A percentile compares a stretch with the other conserved stretches of the same genome.
Conservation (phyloP, 2,329 filamentous ascomycete genomes). For the Sarocladium strictum region DNA sequence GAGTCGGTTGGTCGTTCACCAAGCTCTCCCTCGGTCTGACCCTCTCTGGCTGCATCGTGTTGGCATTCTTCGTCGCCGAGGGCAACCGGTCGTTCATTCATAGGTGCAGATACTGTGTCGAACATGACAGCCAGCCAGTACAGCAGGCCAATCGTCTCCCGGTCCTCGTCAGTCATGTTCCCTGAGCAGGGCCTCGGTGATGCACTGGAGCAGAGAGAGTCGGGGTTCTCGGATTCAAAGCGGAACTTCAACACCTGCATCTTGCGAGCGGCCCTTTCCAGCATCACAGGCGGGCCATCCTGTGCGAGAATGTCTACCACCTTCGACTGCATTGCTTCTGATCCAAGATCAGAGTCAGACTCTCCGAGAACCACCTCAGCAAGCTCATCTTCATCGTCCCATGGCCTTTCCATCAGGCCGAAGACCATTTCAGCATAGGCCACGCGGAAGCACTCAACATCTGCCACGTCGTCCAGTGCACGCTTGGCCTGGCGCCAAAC, state of each 20-base stretch:
- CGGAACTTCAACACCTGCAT: conserved; percentile 30
- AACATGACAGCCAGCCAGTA: conserved; percentile 58
- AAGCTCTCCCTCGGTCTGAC: not conserved
- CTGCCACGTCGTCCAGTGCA: conserved; percentile 28
- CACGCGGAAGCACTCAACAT: conserved; percentile 33
- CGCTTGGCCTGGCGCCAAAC: conserved; percentile 33
- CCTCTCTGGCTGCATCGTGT: conserved; percentile 22
- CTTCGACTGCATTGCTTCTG: conserved; percentile 15
- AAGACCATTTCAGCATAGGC: conserved; percentile 35
- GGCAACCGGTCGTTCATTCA: conserved; percentile 35
- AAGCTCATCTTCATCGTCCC: conserved; percentile 14
- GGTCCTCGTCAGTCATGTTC: conserved; percentile 16
- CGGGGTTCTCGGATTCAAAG: conserved; percentile 21
- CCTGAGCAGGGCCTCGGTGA: not conserved
- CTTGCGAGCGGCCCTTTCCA: conserved; percentile 32
- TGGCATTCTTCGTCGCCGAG: conserved; percentile 34
- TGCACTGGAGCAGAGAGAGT: not conserved
- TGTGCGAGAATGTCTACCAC: conserved; percentile 23
- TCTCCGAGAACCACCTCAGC: conserved; percentile 12
- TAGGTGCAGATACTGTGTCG: conserved; percentile 49
- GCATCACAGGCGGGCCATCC: conserved; percentile 22
- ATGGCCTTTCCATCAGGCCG: conserved; percentile 31
- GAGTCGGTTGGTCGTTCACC: not conserved
- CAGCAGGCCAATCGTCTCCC: conserved; percentile 43
- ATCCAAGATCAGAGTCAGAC: conserved; percentile 11